A percentile compares a stretch with the other conserved stretches of the same genome.
Conservation (phyloP, 106 monocot genomes). For the Dendrobium nobile region DNA sequence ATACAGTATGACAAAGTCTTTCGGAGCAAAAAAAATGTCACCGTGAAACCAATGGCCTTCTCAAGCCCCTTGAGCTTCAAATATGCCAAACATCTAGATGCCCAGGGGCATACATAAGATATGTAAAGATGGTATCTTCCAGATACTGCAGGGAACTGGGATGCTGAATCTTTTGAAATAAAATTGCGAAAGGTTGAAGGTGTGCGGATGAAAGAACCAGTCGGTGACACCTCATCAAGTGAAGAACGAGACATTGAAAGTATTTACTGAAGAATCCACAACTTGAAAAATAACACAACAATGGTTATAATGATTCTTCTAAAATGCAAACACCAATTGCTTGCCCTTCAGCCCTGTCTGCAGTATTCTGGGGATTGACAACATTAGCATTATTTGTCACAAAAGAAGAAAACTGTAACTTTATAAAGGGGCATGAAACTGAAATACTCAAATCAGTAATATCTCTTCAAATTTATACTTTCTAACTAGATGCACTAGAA, state of each 20-base stretch:
- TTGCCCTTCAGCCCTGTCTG: background rate
- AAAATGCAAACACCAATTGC: background rate
- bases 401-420: background rate
- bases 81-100: slow-evolving; percentile 70
- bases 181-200: slow-evolving; percentile 78
- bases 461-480: background rate
- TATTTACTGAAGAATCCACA: background rate
- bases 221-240: slow-evolving; percentile 52
- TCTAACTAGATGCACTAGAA: background rate
- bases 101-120: slow-evolving; percentile 91
- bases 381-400: background rate
- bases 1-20: background rate
- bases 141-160: slow-evolving; percentile 62
- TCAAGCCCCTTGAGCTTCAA: slow-evolving; percentile 83
- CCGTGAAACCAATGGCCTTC: slow-evolving; percentile 53
- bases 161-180: slow-evolving; percentile 50
- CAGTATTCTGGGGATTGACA: background rate
- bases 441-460: too few species aligned
- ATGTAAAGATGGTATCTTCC: slow-evolving; percentile 86
- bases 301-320: background rate
- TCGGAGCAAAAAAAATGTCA: background rate
- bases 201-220: slow-evolving; percentile 71
- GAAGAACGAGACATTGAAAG: slow-evolving; percentile 63
- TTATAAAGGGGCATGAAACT: background rate
- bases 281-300: background rate